Evolutionary conservation across 176 grass and related monocot species (phyloP), one percentile per base, ranked within the genome.

Genomic region (Dactylis glomerata): DNA sequence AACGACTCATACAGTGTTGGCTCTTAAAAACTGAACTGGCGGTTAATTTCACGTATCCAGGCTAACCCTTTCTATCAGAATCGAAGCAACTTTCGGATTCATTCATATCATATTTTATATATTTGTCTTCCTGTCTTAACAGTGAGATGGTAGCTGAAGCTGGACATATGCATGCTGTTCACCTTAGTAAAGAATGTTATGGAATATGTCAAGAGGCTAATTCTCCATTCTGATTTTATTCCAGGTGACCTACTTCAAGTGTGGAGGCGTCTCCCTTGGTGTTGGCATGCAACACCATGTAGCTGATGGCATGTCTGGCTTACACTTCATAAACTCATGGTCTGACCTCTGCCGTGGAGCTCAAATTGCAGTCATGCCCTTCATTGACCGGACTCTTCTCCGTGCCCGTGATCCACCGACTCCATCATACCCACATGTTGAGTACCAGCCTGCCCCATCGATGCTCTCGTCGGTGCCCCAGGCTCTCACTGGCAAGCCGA

Each of bases 221-320:
- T 49, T 36, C 74, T 68, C 10, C 0, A 5, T 41, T 45, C 31
- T 76, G 20, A 24, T 49, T 46, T 46, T 68, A 22, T 33, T 79
- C 6, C 84, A 97, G 95, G 92, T 97, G 70, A 97, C 95, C 11
- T 77, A 94, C 68, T 97, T 97, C 81, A 97, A 94, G 81, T 97
- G 92, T 31, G 92, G 95, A 62, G 95, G 92, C 0, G 84, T 89
- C 26, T 92, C 90, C 40, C 82, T 97, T 69, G 95, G 95, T 30
- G 95, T 97, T 17, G 95, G 95, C n/a, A 91, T 94, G 92, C 95
- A 97, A 73, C 95, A 97, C 82, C 92, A 97, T 56, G 92, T 81
- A 0, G 92, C 92, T 0, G 95, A 97, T 16, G 95, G 95, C 70
- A 87, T 89, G 90, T 97, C 95, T 22, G 92, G 88, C 9, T 78